These are phyloP conservation scores for Microdochium trichocladiopsis DNA, from an alignment of 2,329 filamentous ascomycete species.

Conservation along the genomic window DNA sequence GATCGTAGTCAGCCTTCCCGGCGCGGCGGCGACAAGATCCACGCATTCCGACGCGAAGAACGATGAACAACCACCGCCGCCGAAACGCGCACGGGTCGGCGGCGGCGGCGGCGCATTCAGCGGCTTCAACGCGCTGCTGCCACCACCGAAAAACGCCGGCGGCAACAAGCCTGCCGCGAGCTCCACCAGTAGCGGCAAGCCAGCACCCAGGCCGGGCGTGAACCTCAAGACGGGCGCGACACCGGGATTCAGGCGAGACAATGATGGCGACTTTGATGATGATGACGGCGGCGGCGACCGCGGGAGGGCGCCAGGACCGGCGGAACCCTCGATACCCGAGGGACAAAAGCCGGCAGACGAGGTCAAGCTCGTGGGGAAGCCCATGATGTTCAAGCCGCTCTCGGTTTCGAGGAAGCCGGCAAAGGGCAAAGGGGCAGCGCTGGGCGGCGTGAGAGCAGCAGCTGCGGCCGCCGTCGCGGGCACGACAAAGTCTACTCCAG, in stretches of 20 bases:
- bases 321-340: slow-evolving; percentile 44
- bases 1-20: slow-evolving; percentile 73
- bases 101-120: slow-evolving; percentile 56
- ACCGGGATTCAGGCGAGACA: slow-evolving; percentile 69
- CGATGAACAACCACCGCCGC: slow-evolving; percentile 41
- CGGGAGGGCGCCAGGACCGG: slow-evolving; percentile 11
- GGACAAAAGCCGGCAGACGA: slow-evolving; percentile 54
- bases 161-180: slow-evolving; percentile 26
- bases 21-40: slow-evolving; percentile 33
- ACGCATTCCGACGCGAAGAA: slow-evolving; percentile 29
- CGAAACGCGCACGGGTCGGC: slow-evolving; percentile 60
- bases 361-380: slow-evolving; percentile 66
- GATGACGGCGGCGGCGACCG: slow-evolving; percentile 14
- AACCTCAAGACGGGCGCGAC: slow-evolving; percentile 77
- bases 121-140: slow-evolving; percentile 81
- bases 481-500: slow-evolving; percentile 6
- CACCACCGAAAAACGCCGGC: slow-evolving; percentile 71
- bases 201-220: slow-evolving; percentile 47
- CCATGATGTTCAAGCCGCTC: slow-evolving; percentile 82
- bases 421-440: slow-evolving; percentile 34
- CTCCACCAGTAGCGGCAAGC: slow-evolving; percentile 21
- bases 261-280: slow-evolving; percentile 16
- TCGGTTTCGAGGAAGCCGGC: slow-evolving; percentile 75
- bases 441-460: slow-evolving; percentile 4
- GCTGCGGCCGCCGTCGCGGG: slow-evolving; percentile 1